Percentiles rank a stretch among this genome's conserved stretches.
These are phyloP conservation scores for Fusarium protoensiforme DNA, from an alignment of 2,329 filamentous ascomycete species.

Conservation along the genomic window DNA sequence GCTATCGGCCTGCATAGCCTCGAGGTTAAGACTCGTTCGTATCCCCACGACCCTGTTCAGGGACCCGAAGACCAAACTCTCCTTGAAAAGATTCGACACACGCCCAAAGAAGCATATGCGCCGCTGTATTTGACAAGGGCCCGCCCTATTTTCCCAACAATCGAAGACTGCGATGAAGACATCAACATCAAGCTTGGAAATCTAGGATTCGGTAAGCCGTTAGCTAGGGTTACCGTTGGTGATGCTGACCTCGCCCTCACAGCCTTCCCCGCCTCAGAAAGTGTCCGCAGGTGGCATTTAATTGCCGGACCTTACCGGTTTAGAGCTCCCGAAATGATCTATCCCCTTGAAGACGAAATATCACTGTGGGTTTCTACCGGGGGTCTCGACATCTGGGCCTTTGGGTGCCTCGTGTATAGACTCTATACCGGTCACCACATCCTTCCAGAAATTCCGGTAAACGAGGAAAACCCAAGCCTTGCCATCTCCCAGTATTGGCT, in stretches of 20 bases:
- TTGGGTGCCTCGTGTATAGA: conserved; percentile 11
- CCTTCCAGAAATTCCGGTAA: neutral
- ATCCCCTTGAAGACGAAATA: neutral
- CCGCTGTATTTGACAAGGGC: neutral
- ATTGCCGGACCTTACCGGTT: neutral
- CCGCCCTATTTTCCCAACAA: neutral
- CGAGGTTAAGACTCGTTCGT: neutral
- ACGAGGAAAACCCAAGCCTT: neutral
- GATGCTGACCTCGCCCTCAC: neutral
- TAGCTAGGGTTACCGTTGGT: too few relatives aligned
- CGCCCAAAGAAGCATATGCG: neutral
- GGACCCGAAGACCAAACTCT: neutral
- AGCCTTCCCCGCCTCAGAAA: neutral
- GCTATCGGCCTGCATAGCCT: neutral
- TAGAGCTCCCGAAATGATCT: neutral
- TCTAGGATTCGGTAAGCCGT: neutral
- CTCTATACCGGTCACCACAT: neutral
- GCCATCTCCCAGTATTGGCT: neutral
- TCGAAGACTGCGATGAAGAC: neutral
- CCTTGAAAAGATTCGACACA: neutral
- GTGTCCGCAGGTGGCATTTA: neutral
- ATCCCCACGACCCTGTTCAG: neutral
- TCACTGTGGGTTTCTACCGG: neutral
- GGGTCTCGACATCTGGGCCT: conserved; percentile 1
- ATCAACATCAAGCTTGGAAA: neutral